phyloP scores from a whole-genome alignment of 306 rosid species.

The Castanea sativa region DNA sequence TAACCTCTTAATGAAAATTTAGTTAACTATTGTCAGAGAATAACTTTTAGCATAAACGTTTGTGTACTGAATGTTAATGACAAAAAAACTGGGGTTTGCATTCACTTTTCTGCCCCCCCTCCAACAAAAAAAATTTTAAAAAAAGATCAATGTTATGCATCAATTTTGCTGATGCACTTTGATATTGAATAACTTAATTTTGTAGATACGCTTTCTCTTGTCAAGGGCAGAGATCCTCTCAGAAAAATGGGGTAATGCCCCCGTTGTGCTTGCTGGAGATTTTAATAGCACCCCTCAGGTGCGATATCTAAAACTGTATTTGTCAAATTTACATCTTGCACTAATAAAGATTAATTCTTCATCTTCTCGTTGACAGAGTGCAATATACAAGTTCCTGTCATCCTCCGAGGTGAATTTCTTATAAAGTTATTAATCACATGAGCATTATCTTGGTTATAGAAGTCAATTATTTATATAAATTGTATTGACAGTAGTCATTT shows the following conservation, averaged over 20 bases:
- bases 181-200: slow-evolving; percentile 20
- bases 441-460: slow-evolving; percentile 18
- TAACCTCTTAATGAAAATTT: neutral
- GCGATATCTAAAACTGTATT: slow-evolving; percentile 19
- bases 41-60: neutral
- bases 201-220: slow-evolving; percentile 69
- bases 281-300: slow-evolving; percentile 88
- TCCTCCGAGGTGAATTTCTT: slow-evolving; percentile 66
- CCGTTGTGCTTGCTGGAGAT: slow-evolving; percentile 83
- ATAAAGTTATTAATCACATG: slow-evolving; percentile 20
- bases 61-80: neutral
- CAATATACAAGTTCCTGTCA: slow-evolving; percentile 80
- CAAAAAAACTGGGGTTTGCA: neutral
- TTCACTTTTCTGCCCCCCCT: no score
- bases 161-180: slow-evolving; percentile 4
- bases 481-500: slow-evolving; percentile 2
- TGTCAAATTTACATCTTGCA: slow-evolving; percentile 12
- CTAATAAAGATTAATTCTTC: slow-evolving; percentile 5
- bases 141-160: neutral
- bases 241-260: slow-evolving; percentile 72
- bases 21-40: neutral
- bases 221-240: slow-evolving; percentile 69
- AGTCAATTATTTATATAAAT: slow-evolving; percentile 14
- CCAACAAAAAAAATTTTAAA: no score
- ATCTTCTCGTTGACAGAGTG: slow-evolving; percentile 62